Conservation (phyloP, 2,329 filamentous ascomycete genomes). For the Ophiobolus disseminans region DNA sequence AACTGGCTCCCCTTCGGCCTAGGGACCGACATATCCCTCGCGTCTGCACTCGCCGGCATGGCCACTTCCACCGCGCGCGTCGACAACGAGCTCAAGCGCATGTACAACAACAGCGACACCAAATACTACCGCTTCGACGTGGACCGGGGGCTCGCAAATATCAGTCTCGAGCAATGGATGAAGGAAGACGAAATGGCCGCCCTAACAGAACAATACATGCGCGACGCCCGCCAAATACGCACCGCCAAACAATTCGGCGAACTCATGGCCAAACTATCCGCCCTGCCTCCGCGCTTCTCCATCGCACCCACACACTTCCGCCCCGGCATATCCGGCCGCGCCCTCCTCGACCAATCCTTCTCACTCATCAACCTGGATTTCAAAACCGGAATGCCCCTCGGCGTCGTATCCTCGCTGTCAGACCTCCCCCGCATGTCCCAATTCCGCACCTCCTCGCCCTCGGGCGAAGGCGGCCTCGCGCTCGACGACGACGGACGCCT, state of each 20-base stretch:
- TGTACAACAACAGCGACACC: slow-evolving; percentile 48
- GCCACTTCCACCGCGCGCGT: slow-evolving; percentile 48
- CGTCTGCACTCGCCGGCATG: slow-evolving; percentile 47
- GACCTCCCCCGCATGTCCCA: slow-evolving; percentile 31
- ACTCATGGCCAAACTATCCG: slow-evolving; percentile 46
- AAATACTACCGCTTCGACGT: slow-evolving; percentile 51
- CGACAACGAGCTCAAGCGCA: slow-evolving; percentile 52
- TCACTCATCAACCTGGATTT: slow-evolving; percentile 46
- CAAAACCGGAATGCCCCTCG: slow-evolving; percentile 46
- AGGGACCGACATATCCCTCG: slow-evolving; percentile 47
- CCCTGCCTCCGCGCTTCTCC: slow-evolving; percentile 46
- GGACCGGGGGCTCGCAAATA: slow-evolving; percentile 48
- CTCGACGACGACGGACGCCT: slow-evolving; percentile 33
- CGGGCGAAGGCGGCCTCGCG: slow-evolving; percentile 40
- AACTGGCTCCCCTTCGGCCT: slow-evolving; percentile 51
- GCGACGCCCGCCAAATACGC: slow-evolving; percentile 42
- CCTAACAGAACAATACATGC: slow-evolving; percentile 50
- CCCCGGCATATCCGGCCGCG: slow-evolving; percentile 41
- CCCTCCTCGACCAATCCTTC: slow-evolving; percentile 41
- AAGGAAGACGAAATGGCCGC: slow-evolving; percentile 51
- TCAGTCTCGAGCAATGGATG: slow-evolving; percentile 52
- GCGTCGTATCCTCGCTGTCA: slow-evolving; percentile 24
- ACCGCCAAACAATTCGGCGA: slow-evolving; percentile 40
- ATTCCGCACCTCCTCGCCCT: slow-evolving; percentile 36
- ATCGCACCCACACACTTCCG: slow-evolving; percentile 42